These are phyloP conservation scores for Pseudocercospora fijiensis DNA, from an alignment of 2,329 filamentous ascomycete genomes.

Conservation along the genomic window DNA sequence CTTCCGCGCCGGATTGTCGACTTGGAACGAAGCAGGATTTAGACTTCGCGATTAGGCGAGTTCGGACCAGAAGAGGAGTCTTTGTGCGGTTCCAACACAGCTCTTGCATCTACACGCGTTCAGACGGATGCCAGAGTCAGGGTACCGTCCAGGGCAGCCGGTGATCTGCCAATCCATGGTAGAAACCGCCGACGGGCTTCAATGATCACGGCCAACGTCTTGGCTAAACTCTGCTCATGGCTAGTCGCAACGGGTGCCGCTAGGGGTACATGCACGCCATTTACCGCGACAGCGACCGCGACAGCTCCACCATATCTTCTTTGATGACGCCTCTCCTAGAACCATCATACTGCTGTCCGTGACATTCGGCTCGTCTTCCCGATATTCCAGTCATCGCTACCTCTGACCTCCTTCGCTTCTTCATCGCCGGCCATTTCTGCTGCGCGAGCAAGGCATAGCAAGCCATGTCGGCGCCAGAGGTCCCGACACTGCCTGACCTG, in stretches of 20 bases:
- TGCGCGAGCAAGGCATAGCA: constrained; percentile 7
- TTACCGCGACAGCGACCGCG: neutral
- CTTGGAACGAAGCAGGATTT: neutral
- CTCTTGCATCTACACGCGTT: neutral
- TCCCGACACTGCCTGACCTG: constrained; percentile 23
- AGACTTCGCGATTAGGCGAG: neutral
- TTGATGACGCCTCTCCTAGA: neutral
- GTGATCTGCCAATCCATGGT: constrained; percentile 6
- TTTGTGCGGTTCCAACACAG: neutral
- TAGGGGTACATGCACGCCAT: constrained; percentile 2
- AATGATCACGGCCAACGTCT: constrained; percentile 2
- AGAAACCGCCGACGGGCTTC: neutral
- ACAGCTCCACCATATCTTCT: constrained; percentile 7
- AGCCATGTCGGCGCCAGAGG: constrained; percentile 20
- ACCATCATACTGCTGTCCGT: neutral
- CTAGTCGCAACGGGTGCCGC: constrained; percentile 2
- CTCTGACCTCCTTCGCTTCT: constrained; percentile 3
- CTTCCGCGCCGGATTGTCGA: neutral
- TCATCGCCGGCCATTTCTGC: constrained; percentile 3
- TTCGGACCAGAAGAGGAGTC: neutral
- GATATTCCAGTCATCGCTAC: constrained; percentile 3
- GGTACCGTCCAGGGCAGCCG: neutral
- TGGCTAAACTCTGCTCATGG: constrained; percentile 7
- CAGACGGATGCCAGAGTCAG: neutral
- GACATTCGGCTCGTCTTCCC: constrained; percentile 4